A percentile compares a stretch with the other conserved stretches of the same genome.
These are phyloP conservation scores for Stropharia rugosoannulata DNA, from an alignment of 768 basidiomycete genomes.

Conservation along the genomic window DNA sequence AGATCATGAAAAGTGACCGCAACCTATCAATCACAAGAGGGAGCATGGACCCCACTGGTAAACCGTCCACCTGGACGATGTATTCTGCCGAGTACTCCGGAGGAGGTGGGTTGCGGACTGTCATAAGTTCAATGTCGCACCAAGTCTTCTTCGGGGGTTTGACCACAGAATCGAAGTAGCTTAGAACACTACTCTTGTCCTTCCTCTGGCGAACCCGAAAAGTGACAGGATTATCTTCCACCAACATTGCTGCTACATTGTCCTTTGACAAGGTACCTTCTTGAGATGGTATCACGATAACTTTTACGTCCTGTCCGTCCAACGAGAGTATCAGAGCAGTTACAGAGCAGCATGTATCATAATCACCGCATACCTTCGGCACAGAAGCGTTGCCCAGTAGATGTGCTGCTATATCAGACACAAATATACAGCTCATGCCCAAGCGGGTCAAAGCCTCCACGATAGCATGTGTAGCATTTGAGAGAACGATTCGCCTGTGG, in stretches of 20 bases:
- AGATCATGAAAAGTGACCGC: slow-evolving; percentile 4
- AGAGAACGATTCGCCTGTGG: slow-evolving; percentile 9
- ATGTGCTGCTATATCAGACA: slow-evolving; percentile 16
- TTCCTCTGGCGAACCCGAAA: slow-evolving; percentile 14
- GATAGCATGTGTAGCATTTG: slow-evolving; percentile 15
- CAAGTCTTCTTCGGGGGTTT: slow-evolving; percentile 12
- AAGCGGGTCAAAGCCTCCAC: slow-evolving; percentile 10
- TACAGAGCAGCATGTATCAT: neutral
- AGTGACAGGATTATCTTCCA: slow-evolving; percentile 9
- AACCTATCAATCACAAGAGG: slow-evolving; percentile 13
- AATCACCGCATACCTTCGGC: slow-evolving; percentile 10
- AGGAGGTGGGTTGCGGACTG: slow-evolving; percentile 12
- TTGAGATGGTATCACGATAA: slow-evolving; percentile 10
- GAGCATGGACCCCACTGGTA: slow-evolving; percentile 15
- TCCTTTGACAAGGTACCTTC: slow-evolving; percentile 8
- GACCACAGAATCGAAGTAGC: slow-evolving; percentile 15
- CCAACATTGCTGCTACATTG: slow-evolving; percentile 8
- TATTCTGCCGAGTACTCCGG: slow-evolving; percentile 11
- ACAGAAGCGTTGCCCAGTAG: slow-evolving; percentile 14
- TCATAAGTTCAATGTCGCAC: slow-evolving; percentile 14
- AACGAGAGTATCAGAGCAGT: neutral
- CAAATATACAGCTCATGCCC: slow-evolving; percentile 11
- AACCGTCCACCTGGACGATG: slow-evolving; percentile 9
- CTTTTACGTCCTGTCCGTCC: slow-evolving; percentile 10
- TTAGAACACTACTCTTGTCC: slow-evolving; percentile 9